Conservation (phyloP, 371 early-diverging fungal genomes). For the Pancytospora philotis region DNA sequence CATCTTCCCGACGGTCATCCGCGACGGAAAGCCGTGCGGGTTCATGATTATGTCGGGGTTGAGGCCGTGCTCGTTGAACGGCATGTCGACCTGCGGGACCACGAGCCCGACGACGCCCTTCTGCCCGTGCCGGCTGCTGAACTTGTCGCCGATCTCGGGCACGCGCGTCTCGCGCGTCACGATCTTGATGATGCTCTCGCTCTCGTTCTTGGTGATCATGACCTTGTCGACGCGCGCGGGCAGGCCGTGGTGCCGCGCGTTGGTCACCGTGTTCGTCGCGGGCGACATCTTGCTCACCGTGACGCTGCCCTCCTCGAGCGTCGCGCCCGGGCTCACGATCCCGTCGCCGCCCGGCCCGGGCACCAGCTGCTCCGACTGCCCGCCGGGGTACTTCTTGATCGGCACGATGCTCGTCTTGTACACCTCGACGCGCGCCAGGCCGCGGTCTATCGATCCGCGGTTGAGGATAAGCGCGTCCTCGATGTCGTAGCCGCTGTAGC, state of each 20-base stretch:
- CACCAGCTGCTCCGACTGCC: conserved; percentile 70
- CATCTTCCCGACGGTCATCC: conserved; percentile 99
- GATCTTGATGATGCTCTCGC: conserved; percentile 82
- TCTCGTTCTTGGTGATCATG: conserved; percentile 76
- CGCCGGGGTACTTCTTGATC: conserved; percentile 72
- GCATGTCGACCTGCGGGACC: conserved; percentile 92
- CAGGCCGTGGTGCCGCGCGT: conserved; percentile 57
- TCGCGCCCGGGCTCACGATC: conserved; percentile 69
- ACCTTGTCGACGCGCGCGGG: conserved; percentile 63
- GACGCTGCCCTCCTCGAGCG: conserved; percentile 65
- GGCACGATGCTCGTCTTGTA: conserved; percentile 71
- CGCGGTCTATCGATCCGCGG: conserved; percentile 87
- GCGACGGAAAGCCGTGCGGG: conserved; percentile 98
- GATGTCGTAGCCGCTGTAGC: conserved; percentile 96
- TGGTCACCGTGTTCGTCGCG: conserved; percentile 63
- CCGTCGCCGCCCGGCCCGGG: too few relatives aligned
- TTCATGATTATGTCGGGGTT: conserved; percentile 98
- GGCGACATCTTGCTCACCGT: conserved; percentile 75
- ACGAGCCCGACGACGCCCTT: conserved; percentile 96
- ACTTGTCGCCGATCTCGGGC: conserved; percentile 97
- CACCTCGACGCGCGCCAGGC: conserved; percentile 88
- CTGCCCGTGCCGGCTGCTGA: conserved; percentile 96
- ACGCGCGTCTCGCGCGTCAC: conserved; percentile 83
- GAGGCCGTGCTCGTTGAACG: conserved; percentile 87
- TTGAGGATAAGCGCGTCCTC: conserved; percentile 97